phyloP scores from a whole-genome alignment of 805 yeast genomes.

The Cyberlindnera lachancei region DNA sequence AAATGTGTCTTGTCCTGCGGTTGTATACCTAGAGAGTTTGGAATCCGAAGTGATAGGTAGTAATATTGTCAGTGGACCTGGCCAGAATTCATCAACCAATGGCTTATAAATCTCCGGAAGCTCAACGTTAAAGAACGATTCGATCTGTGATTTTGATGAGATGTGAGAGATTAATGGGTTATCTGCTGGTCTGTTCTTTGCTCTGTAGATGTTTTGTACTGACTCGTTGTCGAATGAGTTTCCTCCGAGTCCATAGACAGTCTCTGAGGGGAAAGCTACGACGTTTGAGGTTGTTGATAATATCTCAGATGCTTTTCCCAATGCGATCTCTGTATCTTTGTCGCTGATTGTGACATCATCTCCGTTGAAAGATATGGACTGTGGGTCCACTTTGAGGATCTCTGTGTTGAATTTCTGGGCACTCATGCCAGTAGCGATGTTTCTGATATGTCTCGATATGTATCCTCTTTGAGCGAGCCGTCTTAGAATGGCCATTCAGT shows the following conservation, averaged over 20 bases:
- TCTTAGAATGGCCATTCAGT: no score
- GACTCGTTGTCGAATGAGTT: constrained; percentile 69
- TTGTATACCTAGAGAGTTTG: constrained; percentile 65
- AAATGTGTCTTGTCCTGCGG: constrained; percentile 83
- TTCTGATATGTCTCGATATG: no score
- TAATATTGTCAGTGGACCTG: constrained; percentile 89
- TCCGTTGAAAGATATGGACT: constrained; percentile 14
- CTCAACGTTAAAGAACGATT: constrained; percentile 42
- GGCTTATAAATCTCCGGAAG: constrained; percentile 66
- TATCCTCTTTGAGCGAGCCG: no score
- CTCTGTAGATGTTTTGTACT: constrained; percentile 69
- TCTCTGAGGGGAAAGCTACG: constrained; percentile 94
- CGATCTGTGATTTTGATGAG: constrained; percentile 66
- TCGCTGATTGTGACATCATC: constrained; percentile 40
- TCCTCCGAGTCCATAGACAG: constrained; percentile 95
- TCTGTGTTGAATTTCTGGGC: constrained; percentile 4
- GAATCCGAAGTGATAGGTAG: constrained; percentile 47
- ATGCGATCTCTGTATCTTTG: constrained; percentile 39
- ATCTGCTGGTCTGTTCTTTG: constrained; percentile 92
- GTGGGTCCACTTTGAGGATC: constrained; percentile 16
- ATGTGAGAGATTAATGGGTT: constrained; percentile 92
- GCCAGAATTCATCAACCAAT: constrained; percentile 75
- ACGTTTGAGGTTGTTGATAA: constrained; percentile 46
- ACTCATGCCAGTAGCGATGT: no score
- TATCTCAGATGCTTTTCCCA: constrained; percentile 52